Evolutionary conservation across 495 filamentous ascomycete species (phyloP).

Genomic region (Cryomyces antarcticus): DNA sequence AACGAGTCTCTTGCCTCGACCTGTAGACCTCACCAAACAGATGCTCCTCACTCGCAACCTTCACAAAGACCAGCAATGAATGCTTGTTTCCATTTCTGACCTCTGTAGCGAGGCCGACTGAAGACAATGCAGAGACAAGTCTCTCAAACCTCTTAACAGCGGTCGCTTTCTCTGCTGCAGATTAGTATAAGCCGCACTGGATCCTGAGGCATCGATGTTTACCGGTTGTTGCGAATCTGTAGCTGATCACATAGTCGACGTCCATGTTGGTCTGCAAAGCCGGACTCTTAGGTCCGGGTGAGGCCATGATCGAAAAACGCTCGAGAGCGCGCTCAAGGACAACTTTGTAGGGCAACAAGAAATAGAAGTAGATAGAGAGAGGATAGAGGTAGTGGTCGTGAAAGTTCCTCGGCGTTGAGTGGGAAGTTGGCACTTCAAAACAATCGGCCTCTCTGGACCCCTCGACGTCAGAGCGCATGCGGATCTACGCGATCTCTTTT

Average conservation of each 20-base stretch:
- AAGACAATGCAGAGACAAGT: slow-evolving; percentile 48
- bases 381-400: too few relatives aligned
- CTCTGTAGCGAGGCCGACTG: slow-evolving; percentile 63
- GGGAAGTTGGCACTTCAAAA: too few relatives aligned
- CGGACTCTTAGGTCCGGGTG: slow-evolving; percentile 10
- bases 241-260: slow-evolving; percentile 88
- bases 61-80: slow-evolving; percentile 67
- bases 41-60: slow-evolving; percentile 45
- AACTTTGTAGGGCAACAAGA: too few relatives aligned
- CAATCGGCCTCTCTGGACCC: too few relatives aligned
- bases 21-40: slow-evolving; percentile 31
- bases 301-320: background rate
- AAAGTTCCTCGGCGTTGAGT: too few relatives aligned
- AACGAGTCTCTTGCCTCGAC: slow-evolving; percentile 28
- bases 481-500: too few relatives aligned
- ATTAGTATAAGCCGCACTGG: slow-evolving; percentile 29
- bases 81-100: slow-evolving; percentile 60
- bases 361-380: too few relatives aligned
- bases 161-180: slow-evolving; percentile 44
- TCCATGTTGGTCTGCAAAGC: slow-evolving; percentile 34
- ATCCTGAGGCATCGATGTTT: too few relatives aligned
- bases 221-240: slow-evolving; percentile 32
- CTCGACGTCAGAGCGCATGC: too few relatives aligned
- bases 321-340: too few relatives aligned
- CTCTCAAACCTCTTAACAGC: slow-evolving; percentile 54